Conservation (phyloP, 352 stramenopile genomes). For the Phytopythium kandeliae region DNA sequence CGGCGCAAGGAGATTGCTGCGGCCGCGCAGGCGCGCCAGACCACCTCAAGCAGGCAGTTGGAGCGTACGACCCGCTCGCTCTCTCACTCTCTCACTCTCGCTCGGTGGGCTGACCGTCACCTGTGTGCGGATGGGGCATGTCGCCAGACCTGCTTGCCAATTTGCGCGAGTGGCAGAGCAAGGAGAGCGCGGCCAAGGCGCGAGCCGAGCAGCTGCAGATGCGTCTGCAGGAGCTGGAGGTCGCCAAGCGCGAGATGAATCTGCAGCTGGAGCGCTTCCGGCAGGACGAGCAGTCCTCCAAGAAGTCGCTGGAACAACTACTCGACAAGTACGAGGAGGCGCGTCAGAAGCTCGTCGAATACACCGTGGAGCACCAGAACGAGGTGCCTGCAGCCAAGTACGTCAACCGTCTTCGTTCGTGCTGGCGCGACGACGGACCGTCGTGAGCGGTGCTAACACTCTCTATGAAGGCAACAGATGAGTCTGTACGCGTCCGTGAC, state of each 20-base stretch:
- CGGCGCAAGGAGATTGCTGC: constrained; percentile 58
- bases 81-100: neutral
- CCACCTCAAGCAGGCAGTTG: constrained; percentile 42
- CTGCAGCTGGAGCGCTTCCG: constrained; percentile 62
- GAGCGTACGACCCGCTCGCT: constrained; percentile 33
- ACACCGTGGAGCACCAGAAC: constrained; percentile 53
- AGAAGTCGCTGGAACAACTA: constrained; percentile 50
- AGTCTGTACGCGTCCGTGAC: constrained; percentile 67
- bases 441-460: too few relatives aligned
- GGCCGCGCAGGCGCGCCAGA: constrained; percentile 35
- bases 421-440: too few relatives aligned
- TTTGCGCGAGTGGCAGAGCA: constrained; percentile 60
- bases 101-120: too few relatives aligned
- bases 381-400: constrained; percentile 72
- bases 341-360: constrained; percentile 52
- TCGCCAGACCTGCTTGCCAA: constrained; percentile 47
- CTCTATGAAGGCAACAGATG: constrained; percentile 79
- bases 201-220: constrained; percentile 47
- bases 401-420: neutral
- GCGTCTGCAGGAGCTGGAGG: constrained; percentile 59
- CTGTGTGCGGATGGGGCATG: too few relatives aligned
- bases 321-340: constrained; percentile 67
- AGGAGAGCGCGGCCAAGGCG: constrained; percentile 30
- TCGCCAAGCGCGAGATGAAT: constrained; percentile 57
- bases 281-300: constrained; percentile 63